Evolutionary conservation across 148 eudicot species (phyloP).

Genomic region (Camellia sinensis): DNA sequence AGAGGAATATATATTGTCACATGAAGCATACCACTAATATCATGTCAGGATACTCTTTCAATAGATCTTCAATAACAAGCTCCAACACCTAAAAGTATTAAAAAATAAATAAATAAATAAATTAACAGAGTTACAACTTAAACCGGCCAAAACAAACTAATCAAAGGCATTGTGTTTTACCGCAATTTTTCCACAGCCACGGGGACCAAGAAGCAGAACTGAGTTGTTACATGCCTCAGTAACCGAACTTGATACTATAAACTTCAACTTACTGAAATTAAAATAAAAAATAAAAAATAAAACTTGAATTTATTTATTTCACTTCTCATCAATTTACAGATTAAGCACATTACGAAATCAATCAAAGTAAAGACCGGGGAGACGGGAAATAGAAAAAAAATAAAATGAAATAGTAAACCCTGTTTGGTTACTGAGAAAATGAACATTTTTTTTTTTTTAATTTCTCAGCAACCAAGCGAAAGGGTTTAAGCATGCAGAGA

Average conservation of each 20-base stretch:
- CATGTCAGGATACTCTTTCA: slow-evolving; percentile 72
- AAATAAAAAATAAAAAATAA: background rate
- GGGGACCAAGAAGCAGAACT: slow-evolving; percentile 86
- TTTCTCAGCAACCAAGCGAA: background rate
- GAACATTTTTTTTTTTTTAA: background rate
- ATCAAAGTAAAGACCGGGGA: background rate
- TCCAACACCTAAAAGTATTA: slow-evolving; percentile 60
- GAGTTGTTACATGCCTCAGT: slow-evolving; percentile 92
- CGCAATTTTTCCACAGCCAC: slow-evolving; percentile 81
- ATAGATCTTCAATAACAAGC: slow-evolving; percentile 70
- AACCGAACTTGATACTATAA: slow-evolving; percentile 65
- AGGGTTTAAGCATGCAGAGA: background rate
- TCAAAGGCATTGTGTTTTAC: slow-evolving; percentile 21
- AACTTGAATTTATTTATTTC: background rate
- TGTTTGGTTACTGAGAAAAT: too few species aligned
- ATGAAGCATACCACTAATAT: slow-evolving; percentile 42
- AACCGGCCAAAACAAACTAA: slow-evolving; percentile 6
- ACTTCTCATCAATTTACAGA: background rate
- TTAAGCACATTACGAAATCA: background rate
- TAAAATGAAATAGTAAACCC: background rate
- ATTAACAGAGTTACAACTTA: background rate
- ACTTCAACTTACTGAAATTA: slow-evolving; percentile 76
- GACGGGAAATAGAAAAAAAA: background rate
- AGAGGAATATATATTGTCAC: slow-evolving; percentile 4
- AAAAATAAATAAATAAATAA: background rate